Base-by-base conservation (phyloP, 2,329 filamentous ascomycete genomes). In the Ophiostoma piceae region DNA sequence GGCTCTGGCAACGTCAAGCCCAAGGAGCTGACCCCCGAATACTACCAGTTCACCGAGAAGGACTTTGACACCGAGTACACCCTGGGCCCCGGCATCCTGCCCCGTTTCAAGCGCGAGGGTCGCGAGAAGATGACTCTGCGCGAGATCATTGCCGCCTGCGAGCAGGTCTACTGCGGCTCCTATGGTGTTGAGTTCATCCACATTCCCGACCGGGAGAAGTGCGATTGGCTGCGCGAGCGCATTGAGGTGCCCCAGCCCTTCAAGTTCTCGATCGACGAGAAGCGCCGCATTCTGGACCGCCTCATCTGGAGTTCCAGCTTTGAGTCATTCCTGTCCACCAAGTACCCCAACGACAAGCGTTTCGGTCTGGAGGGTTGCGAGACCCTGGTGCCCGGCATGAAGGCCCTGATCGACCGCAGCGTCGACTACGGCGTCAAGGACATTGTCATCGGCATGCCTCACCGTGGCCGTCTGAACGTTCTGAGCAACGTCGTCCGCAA, bases 281-380 rank as follows among this genome's bases (percentile, higher is more conserved):
- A 99, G 88, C 92, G 95, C 78, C 89, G 95, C 75, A 97, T 99
- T 75, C 87, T 99, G 74, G 95, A 99, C 82, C 92, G 95, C 78
- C 85, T 99, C 74, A 99, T 99, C 80, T 99, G 95, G 95, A 94
- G 92, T 79, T 96, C 94, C 74, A 97, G 92, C 82, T 99, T 99
- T 80, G 95, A 99, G 83, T 83, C 88, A 72, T 99, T 99, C 86
- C 84, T 96, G 75, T 90, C 95, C 70, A 97, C 93, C 71, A 99
- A 99, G 82, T 98, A 97, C 82, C 95, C 95, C 80, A 99, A 99
- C 82, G 95, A 99, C 83, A 99, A 99, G 87, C 92, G 95, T 78
- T 99, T 99, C 81, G 95, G 95, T 82, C 88, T 99, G 37, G 95
- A 99, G 83, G 95, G 95, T 78, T 96, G 94, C 78, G 95, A 99